Base-by-base conservation (phyloP, 495 filamentous ascomycete species). In the Penicillium bialowiezense region DNA sequence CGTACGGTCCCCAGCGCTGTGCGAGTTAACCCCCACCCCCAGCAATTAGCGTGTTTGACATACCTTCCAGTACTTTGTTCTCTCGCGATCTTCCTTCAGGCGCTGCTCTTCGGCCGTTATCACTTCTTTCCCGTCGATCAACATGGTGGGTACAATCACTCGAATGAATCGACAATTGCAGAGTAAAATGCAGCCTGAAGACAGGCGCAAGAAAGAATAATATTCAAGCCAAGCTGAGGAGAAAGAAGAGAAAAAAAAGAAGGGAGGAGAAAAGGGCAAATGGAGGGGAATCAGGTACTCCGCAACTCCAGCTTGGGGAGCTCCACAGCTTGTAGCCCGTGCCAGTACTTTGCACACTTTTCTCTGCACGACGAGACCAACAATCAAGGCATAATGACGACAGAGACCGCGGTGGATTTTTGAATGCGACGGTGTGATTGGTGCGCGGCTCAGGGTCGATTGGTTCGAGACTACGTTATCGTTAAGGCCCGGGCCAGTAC, bases 51-150 rank as follows among this genome's bases (percentile, higher is more conserved):
- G 23, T 51, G 53, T 5, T 32, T 3, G 12, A 15, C n/a, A 31
- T 40, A 39, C 36, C 45, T 48, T 48, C 45, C 45, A 48, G 28
- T 48, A 48, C 62, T 83, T 86, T 36, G 58, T 78, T 34, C 88
- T 81, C 43, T 90, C 80, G 17, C 79, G 78, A 67, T 97, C 93
- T 67, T 96, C 86, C 66, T 86, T 86, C 54, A 97, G 75, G 23
- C 92, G 82, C 66, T 85, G 84, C 74, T 96, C 92, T 72, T 97
- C 92, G 64, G 85, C 81, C 44, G 86, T 87, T 62, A 89, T 77
- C 64, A 90, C 90, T 58, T 89, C 87, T 63, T 91, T 81, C 52
- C 85, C 79, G 61, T 93, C 91, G 55, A 91, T 84, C 59, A 92
- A 76, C 92, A 97, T 97, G 58, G 48, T 32, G 29, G 29, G 29